Percentiles rank a stretch among this genome's conserved stretches.
Evolutionary conservation across 352 stramenopile species (phyloP).

Genomic region (Pythium oligandrum): DNA sequence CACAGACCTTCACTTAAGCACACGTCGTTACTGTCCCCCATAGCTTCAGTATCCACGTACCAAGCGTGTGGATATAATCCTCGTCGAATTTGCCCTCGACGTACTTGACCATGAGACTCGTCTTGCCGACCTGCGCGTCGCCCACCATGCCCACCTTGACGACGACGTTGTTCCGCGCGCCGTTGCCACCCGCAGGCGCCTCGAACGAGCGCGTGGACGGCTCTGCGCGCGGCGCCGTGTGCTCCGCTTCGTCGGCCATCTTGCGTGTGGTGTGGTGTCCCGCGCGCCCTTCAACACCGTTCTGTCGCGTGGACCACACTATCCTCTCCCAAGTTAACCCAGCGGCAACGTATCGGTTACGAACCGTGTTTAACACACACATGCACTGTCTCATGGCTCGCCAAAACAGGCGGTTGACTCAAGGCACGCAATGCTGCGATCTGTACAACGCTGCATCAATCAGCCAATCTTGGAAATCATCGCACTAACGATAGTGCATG

Average conservation of each 20-base stretch:
- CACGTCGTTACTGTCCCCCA: no score
- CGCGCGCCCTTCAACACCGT: no score
- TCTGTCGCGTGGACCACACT: no score
- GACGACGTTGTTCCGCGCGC: slow-evolving; percentile 82
- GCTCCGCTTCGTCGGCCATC: slow-evolving; percentile 14
- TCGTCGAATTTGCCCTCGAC: slow-evolving; percentile 95
- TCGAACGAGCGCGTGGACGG: slow-evolving; percentile 14
- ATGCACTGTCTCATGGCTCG: no score
- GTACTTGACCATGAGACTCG: slow-evolving; percentile 96
- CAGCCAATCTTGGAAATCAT: no score
- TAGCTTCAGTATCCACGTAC: slow-evolving; percentile 20
- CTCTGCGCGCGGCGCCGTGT: slow-evolving; percentile 11
- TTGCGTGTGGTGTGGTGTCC: background rate
- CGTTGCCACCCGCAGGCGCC: slow-evolving; percentile 23
- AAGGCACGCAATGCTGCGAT: no score
- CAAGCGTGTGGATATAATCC: slow-evolving; percentile 95
- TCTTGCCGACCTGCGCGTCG: slow-evolving; percentile 93
- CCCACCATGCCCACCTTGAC: slow-evolving; percentile 94
- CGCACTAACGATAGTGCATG: no score
- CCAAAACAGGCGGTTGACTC: no score
- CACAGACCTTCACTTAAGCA: slow-evolving; percentile 5
- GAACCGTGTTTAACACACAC: no score
- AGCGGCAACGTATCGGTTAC: no score
- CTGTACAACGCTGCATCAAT: no score
- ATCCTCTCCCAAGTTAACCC: no score